Conservation (phyloP, 305 asterid genomes). For the Solanum hybrid region DNA sequence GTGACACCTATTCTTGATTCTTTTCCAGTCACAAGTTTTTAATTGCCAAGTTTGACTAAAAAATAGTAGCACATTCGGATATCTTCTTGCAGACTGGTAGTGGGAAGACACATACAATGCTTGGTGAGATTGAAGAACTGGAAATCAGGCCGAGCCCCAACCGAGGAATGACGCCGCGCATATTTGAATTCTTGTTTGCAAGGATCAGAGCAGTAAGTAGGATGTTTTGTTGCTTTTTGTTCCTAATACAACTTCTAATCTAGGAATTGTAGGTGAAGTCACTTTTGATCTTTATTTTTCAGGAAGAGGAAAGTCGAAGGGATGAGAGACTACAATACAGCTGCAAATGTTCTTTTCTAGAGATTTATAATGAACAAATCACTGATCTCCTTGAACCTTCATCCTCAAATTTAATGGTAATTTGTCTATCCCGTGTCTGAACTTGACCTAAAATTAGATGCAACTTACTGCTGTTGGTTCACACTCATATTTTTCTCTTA, state of each 20-base stretch:
- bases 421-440: not conserved
- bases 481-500: conserved; percentile 11
- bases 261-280: conserved; percentile 6
- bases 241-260: conserved; percentile 6
- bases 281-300: conserved; percentile 5
- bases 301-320: conserved; percentile 92
- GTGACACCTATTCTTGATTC: not conserved
- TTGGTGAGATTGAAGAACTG: conserved; percentile 82
- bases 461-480: conserved; percentile 3
- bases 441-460: not conserved
- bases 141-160: conserved; percentile 68
- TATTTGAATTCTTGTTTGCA: conserved; percentile 94
- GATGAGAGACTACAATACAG: conserved; percentile 68
- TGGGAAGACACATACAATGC: conserved; percentile 98
- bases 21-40: not conserved
- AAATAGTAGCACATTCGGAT: not conserved
- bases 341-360: conserved; percentile 95
- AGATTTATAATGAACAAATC: conserved; percentile 93
- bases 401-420: conserved; percentile 88
- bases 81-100: conserved; percentile 77
- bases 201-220: conserved; percentile 85
- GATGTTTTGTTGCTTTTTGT: conserved; percentile 3
- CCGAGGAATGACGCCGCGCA: conserved; percentile 98
- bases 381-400: conserved; percentile 95
- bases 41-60: not conserved